Evolutionary conservation across 1,139 yeast genomes (phyloP).

Genomic region (Yamadazyma spencermartinsiae): DNA sequence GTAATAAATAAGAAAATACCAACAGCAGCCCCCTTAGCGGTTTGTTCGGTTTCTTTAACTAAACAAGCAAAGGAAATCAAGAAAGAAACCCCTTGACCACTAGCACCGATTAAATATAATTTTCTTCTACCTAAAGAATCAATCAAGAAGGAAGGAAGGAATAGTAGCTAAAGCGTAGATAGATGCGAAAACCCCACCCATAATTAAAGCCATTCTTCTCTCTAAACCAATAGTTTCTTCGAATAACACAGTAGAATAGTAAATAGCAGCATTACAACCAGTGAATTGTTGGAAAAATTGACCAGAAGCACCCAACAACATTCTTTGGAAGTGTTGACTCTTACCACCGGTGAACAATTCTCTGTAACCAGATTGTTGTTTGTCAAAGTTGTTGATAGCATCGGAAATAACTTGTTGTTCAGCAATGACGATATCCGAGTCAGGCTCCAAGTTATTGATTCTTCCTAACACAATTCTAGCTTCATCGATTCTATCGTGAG

Average conservation of each 20-base stretch:
- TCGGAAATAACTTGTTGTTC: constrained; percentile 43
- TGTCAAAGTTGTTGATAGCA: constrained; percentile 41
- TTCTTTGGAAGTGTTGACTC: constrained; percentile 55
- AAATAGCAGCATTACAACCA: constrained; percentile 70
- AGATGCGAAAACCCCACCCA: constrained; percentile 67
- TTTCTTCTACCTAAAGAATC: constrained; percentile 72
- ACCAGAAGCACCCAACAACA: constrained; percentile 63
- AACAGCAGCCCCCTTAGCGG: constrained; percentile 51
- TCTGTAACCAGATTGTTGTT: constrained; percentile 39
- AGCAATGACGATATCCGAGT: constrained; percentile 49
- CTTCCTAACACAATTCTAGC: constrained; percentile 45
- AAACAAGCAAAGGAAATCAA: constrained; percentile 45
- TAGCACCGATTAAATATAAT: constrained; percentile 50
- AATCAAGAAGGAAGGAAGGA: constrained; percentile 62
- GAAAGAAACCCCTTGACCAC: constrained; percentile 46
- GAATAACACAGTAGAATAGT: constrained; percentile 65
- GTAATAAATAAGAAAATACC: constrained; percentile 54
- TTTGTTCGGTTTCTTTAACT: constrained; percentile 29
- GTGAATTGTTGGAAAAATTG: constrained; percentile 57
- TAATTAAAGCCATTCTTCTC: constrained; percentile 53
- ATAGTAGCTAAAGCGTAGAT: constrained; percentile 62
- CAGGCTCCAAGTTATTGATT: constrained; percentile 34
- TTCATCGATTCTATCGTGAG: constrained; percentile 51
- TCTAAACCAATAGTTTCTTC: constrained; percentile 52
- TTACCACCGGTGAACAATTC: constrained; percentile 62